Percentiles rank a stretch among this genome's conserved stretches.
These are phyloP conservation scores for Linum lewisii DNA, from an alignment of 345 rosid species.

Conservation along the genomic window DNA sequence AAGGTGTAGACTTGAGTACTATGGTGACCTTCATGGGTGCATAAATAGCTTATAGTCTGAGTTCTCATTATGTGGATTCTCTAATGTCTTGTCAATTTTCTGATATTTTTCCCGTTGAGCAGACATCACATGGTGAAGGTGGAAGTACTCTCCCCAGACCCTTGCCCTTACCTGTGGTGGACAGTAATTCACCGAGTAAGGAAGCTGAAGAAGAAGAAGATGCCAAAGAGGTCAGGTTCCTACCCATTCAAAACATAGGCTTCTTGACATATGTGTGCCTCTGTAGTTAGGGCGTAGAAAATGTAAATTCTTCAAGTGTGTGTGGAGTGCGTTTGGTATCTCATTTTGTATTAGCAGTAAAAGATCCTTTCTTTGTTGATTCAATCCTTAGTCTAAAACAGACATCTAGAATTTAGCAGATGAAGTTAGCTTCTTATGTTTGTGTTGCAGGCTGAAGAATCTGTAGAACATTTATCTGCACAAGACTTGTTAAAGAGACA, in stretches of 20 bases:
- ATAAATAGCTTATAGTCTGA: too few relatives aligned
- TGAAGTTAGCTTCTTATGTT: not conserved
- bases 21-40: too few relatives aligned
- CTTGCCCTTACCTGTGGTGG: conserved; percentile 35
- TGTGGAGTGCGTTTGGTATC: not conserved
- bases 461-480: conserved; percentile 43
- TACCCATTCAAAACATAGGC: not conserved
- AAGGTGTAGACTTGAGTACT: too few relatives aligned
- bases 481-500: conserved; percentile 64
- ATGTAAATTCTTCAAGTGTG: not conserved
- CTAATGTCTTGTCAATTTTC: conserved; percentile 12
- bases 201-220: conserved; percentile 33
- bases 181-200: conserved; percentile 22
- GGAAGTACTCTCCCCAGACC: conserved; percentile 70
- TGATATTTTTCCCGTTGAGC: conserved; percentile 16
- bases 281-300: too few relatives aligned
- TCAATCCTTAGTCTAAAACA: not conserved
- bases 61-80: conserved; percentile 5
- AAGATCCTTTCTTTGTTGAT: not conserved
- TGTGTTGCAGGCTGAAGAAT: conserved; percentile 42
- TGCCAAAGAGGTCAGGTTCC: conserved; percentile 37
- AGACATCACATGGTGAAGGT: conserved; percentile 44
- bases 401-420: conserved; percentile 3
- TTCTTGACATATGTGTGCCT: not conserved
- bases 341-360: not conserved